phyloP scores from a whole-genome alignment of 2,329 filamentous ascomycete species.

The Fusarium sp. region DNA sequence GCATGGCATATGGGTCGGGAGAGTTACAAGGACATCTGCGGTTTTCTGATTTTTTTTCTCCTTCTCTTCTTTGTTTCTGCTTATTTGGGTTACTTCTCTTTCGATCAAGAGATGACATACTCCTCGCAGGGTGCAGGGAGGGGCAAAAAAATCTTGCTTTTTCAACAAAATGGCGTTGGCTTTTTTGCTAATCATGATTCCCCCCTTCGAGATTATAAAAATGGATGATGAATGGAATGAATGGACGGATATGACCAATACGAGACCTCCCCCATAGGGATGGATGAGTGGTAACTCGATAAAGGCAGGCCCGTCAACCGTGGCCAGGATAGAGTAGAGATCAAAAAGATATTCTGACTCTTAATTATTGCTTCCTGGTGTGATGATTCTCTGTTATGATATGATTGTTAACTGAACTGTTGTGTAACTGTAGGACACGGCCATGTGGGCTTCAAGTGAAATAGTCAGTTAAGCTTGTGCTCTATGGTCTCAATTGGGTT shows the following conservation, averaged over 20 bases:
- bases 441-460: neutral
- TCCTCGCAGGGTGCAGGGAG: constrained; percentile 49
- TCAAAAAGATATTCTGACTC: constrained; percentile 41
- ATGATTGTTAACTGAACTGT: neutral
- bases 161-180: constrained; percentile 57
- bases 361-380: neutral
- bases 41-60: constrained; percentile 41
- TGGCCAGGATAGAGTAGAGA: constrained; percentile 51
- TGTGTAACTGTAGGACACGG: neutral
- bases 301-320: constrained; percentile 59
- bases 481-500: neutral
- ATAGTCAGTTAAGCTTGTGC: neutral
- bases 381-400: neutral
- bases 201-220: constrained; percentile 49
- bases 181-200: constrained; percentile 55
- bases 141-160: constrained; percentile 55
- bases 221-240: constrained; percentile 47
- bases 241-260: constrained; percentile 32
- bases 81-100: constrained; percentile 40
- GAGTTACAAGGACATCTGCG: constrained; percentile 46
- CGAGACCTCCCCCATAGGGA: constrained; percentile 37
- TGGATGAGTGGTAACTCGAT: constrained; percentile 40
- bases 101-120: constrained; percentile 26
- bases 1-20: constrained; percentile 54
- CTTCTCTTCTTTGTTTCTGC: constrained; percentile 45